Conservation (phyloP, 2,329 filamentous ascomycete genomes). For the Trichoderma koningiopsis region DNA sequence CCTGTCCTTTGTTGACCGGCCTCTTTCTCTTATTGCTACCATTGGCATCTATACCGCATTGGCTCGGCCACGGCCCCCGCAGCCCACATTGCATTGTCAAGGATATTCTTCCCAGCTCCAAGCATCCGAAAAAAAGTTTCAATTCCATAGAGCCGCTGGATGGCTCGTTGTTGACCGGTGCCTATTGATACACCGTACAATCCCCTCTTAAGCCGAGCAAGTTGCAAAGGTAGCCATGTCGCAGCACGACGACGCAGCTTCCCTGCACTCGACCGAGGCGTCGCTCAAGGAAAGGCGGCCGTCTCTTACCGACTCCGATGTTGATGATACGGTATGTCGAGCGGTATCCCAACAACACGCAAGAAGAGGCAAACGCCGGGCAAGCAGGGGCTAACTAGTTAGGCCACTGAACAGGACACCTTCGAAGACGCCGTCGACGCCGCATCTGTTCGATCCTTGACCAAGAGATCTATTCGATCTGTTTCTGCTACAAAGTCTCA, state of each 20-base stretch:
- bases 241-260: slow-evolving; percentile 37
- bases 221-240: slow-evolving; percentile 37
- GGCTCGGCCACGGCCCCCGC: neutral
- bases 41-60: slow-evolving; percentile 24
- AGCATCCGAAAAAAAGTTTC: neutral
- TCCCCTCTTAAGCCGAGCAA: slow-evolving; percentile 8
- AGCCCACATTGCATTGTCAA: slow-evolving; percentile 2
- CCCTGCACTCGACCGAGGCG: slow-evolving; percentile 30
- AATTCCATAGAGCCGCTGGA: slow-evolving; percentile 13
- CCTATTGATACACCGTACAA: slow-evolving; percentile 8
- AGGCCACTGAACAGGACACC: slow-evolving; percentile 43
- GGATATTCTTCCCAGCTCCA: slow-evolving; percentile 15
- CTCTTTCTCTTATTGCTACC: slow-evolving; percentile 5
- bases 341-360: slow-evolving; percentile 22
- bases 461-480: slow-evolving; percentile 48
- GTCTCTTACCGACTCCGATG: slow-evolving; percentile 38
- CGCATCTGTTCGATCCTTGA: slow-evolving; percentile 65
- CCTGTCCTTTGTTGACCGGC: neutral
- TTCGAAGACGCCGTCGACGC: slow-evolving; percentile 83
- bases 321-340: slow-evolving; percentile 35
- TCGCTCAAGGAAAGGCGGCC: slow-evolving; percentile 34
- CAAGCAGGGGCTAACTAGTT: slow-evolving; percentile 27
- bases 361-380: slow-evolving; percentile 12
- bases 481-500: slow-evolving; percentile 40
- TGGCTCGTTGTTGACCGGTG: slow-evolving; percentile 23